Evolutionary conservation across 2,329 filamentous ascomycete species (phyloP), one percentile per base, ranked within the genome.

Genomic region (Claviceps spartinae): DNA sequence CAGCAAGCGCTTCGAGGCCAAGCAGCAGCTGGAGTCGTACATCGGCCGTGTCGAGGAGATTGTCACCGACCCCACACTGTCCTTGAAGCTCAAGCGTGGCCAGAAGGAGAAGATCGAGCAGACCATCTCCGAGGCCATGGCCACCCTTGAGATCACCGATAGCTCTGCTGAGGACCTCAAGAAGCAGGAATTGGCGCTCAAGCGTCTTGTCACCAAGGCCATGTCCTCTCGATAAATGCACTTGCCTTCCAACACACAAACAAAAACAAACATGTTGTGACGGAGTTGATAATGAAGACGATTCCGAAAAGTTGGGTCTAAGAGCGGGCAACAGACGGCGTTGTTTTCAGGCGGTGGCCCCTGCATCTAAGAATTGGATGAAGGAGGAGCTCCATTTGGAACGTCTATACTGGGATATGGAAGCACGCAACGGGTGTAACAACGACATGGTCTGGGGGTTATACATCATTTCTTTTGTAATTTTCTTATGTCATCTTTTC

Each of bases 21-120:
- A 94, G 78, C 93, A 98, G 79, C 90, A 96, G 77, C 87, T 98
- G 61, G 93, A 98, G 81, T 91, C 88, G 49, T 98, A 98, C 82
- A 96, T 98, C 72, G 85, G 86, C 70, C 88, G 91, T 69, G 91
- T 97, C 58, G 93, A 98, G 82, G 93, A 98, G 79, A 95, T 98
- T 66, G 83, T 97, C 71, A 95, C 88, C 46, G 93, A 98, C 78
- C 93, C 93, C 55, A 88, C 85, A 46, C 85, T 95, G 75, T 93
- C 88, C 58, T 81, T 97, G 68, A 96, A 95, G 83, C 81, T 98
- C 69, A 97, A 97, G 88, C 89, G 91, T 65, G 89, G 88, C 71
- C 90, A 95, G 81, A 95, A 95, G 86, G 90, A 96, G 76, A 97
- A 95, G 86, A 96, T 98, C 61, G 93, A 98, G 83, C 84, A 86